phyloP scores from a whole-genome alignment of 768 basidiomycete species.

The Xerocomellus intermedius region DNA sequence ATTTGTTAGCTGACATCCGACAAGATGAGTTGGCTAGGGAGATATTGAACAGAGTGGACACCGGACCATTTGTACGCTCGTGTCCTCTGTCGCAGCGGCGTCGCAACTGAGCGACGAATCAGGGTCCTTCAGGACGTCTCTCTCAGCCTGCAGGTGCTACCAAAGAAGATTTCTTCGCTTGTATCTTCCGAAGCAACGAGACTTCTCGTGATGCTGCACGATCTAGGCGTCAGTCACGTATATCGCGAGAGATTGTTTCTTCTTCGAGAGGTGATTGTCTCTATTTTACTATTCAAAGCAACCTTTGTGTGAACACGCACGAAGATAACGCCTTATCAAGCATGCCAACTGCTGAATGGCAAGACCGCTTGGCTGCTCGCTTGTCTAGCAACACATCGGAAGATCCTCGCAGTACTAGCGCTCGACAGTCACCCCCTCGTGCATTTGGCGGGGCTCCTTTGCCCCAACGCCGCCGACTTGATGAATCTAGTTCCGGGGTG shows the following conservation, averaged over 20 bases:
- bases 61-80: slow-evolving; percentile 69
- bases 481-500: slow-evolving; percentile 17
- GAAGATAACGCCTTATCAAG: slow-evolving; percentile 59
- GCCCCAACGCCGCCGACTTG: slow-evolving; percentile 48
- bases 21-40: slow-evolving; percentile 76
- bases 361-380: slow-evolving; percentile 63
- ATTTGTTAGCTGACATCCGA: slow-evolving; percentile 58
- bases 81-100: neutral
- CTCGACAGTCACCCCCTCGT: slow-evolving; percentile 22
- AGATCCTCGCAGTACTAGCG: slow-evolving; percentile 5
- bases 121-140: slow-evolving; percentile 71
- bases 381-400: slow-evolving; percentile 37
- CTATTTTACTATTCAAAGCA: neutral
- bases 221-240: slow-evolving; percentile 68
- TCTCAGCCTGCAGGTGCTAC: slow-evolving; percentile 60
- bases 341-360: slow-evolving; percentile 74
- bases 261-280: slow-evolving; percentile 51
- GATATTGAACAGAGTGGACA: slow-evolving; percentile 73
- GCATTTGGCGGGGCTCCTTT: slow-evolving; percentile 36
- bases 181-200: slow-evolving; percentile 62
- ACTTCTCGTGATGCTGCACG: slow-evolving; percentile 54
- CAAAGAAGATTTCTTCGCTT: slow-evolving; percentile 78
- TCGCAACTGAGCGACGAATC: slow-evolving; percentile 8
- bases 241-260: slow-evolving; percentile 79
- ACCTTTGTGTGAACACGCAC: slow-evolving; percentile 1